Percentiles rank a stretch among this genome's conserved stretches.
These are phyloP conservation scores for Mortierella sp. DNA, from an alignment of 371 early-diverging fungal genomes.

Conservation along the genomic window DNA sequence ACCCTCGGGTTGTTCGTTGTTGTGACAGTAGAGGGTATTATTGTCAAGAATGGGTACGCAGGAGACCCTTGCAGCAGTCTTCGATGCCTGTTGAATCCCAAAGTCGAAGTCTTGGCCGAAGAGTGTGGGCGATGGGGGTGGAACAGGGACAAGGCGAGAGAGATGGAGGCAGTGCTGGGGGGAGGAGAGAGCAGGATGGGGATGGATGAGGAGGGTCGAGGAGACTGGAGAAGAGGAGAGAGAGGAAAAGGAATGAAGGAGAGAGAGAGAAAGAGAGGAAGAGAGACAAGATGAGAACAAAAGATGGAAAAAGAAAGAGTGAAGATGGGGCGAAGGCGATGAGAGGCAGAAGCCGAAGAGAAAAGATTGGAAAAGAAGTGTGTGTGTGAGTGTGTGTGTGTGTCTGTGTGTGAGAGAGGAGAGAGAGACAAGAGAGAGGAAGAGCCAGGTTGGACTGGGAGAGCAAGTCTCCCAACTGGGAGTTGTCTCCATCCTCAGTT, in stretches of 20 bases:
- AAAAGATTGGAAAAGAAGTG: slow-evolving; percentile 1
- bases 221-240: neutral
- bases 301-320: neutral
- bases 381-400: neutral
- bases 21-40: neutral
- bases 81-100: no score
- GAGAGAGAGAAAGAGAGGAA: neutral
- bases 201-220: neutral
- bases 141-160: neutral
- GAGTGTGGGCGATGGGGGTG: neutral
- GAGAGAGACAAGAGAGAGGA: neutral
- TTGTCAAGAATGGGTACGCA: neutral
- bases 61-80: no score
- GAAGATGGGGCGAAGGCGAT: neutral
- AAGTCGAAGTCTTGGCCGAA: neutral
- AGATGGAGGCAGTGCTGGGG: neutral
- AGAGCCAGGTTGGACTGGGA: no score
- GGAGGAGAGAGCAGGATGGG: neutral
- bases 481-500: no score
- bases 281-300: neutral
- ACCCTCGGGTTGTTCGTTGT: neutral
- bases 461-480: neutral
- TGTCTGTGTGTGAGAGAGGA: no score
- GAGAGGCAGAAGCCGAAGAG: neutral
- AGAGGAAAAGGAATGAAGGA: neutral